A percentile compares a stretch with the other conserved stretches of the same genome.
These are phyloP conservation scores for Hanseniaspora taiwanica DNA, from an alignment of 805 yeast genomes.

Conservation along the genomic window DNA sequence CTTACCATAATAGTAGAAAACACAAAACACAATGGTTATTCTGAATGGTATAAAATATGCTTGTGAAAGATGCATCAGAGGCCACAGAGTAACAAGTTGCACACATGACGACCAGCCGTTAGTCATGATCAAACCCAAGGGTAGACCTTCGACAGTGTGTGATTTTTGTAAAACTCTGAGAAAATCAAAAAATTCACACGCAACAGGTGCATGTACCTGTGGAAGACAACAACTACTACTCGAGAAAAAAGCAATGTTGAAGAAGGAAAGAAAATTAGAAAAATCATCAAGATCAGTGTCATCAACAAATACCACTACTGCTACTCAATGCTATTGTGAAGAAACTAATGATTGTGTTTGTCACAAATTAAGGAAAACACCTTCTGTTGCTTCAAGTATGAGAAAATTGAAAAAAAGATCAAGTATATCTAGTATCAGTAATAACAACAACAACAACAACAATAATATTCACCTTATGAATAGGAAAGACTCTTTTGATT, in stretches of 20 bases:
- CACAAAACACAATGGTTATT: slow-evolving; percentile 48
- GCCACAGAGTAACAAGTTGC: slow-evolving; percentile 91
- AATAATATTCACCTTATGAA: too few relatives aligned
- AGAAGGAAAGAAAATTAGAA: slow-evolving; percentile 10
- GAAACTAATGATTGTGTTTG: slow-evolving; percentile 17
- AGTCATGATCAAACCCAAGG: slow-evolving; percentile 90
- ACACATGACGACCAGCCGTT: slow-evolving; percentile 84
- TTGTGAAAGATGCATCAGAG: slow-evolving; percentile 90
- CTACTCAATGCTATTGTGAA: slow-evolving; percentile 11
- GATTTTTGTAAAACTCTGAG: slow-evolving; percentile 70
- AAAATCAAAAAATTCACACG: slow-evolving; percentile 50
- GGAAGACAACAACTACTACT: slow-evolving; percentile 30
- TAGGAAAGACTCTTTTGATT: too few relatives aligned
- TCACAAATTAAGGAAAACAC: slow-evolving; percentile 12
- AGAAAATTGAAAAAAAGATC: neutral
- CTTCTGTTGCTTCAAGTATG: neutral
- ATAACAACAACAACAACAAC: too few relatives aligned
- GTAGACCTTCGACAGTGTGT: slow-evolving; percentile 90
- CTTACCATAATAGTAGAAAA: neutral
- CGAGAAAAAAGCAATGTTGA: slow-evolving; percentile 18
- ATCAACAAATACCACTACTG: neutral
- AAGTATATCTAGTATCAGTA: too few relatives aligned
- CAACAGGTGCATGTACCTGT: slow-evolving; percentile 52
- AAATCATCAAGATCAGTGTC: slow-evolving; percentile 4
- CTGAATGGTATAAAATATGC: slow-evolving; percentile 92